Conservation (phyloP, 2,329 filamentous ascomycete genomes). For the Westerdykella ornata region DNA sequence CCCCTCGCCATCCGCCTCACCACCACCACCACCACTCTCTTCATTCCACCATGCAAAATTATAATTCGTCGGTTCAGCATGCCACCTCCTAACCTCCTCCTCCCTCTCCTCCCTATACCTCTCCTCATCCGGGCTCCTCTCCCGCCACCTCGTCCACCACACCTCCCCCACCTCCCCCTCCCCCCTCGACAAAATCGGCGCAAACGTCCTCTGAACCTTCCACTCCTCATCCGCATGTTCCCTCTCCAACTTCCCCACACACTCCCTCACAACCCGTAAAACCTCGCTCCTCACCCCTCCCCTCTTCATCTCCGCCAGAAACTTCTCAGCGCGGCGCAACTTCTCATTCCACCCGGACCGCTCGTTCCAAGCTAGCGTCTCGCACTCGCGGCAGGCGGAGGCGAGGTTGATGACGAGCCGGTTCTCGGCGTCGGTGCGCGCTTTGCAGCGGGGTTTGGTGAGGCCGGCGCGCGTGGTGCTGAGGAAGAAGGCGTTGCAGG, state of each 20-base stretch:
- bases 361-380: neutral
- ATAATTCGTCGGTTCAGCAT: neutral
- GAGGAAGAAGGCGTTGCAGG: constrained; percentile 17
- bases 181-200: neutral
- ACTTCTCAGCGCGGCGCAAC: neutral
- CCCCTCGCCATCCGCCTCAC: too few species aligned
- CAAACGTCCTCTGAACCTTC: neutral
- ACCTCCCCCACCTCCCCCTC: too few species aligned
- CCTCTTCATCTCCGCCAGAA: neutral
- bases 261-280: neutral
- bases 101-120: neutral
- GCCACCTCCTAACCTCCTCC: neutral
- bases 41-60: neutral
- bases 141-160: too few species aligned
- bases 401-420: constrained; percentile 6
- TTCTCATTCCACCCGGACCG: neutral
- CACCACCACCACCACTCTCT: neutral
- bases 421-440: neutral
- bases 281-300: too few species aligned
- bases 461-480: neutral
- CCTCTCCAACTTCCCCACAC: neutral
- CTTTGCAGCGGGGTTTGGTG: too few species aligned
- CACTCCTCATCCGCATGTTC: neutral
- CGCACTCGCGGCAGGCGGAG: constrained; percentile 6
- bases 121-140: too few species aligned